Base-by-base conservation (phyloP, 768 basidiomycete genomes). In the Pholiota conissans region DNA sequence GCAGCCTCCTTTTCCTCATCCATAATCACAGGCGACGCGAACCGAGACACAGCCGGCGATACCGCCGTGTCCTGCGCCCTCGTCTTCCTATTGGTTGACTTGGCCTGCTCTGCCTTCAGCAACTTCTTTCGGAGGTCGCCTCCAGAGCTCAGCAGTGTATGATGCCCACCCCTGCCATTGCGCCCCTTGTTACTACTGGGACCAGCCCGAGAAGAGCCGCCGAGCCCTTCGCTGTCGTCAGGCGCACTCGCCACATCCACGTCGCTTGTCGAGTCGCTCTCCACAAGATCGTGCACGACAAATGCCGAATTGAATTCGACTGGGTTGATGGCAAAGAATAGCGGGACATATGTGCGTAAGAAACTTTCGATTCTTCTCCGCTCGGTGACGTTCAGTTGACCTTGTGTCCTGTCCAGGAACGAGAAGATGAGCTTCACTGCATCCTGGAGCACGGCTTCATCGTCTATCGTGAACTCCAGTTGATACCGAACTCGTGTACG, bases 371-470 rank as follows among this genome's bases (percentile, higher is more conserved):
- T 88, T 63, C 87, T 79, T 67, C 84, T 87, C 67, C 93, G 78
- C 64, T 98, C 95, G 8, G 79, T 75, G 13, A 80, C 78, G 27
- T 81, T 80, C 52, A 93, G 82, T 70, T 89, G 88, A 7, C 82
- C 87, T 59, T 87, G 87, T 16, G 90, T 90, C 35, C 96, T 89
- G 68, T 98, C 96, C 64, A 99, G 77, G 73, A 93, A 92, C 2
- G 91, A 91, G 66, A 98, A 84, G 30, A 90, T 84, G 67, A 99
- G 80, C 76, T 95, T 95, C 69, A 96, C 71, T 22, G 85, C 81
- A 66, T 99, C 97, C 68, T 93, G 91, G 56, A 98, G 69, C 9
- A 94, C 89, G 16, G 79, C 77, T 10, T 84, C 75, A 69, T 96
- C 91, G 34, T 85, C 86, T 53, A 97, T 65, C 29, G 82, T 75